phyloP scores from a whole-genome alignment of 371 early-diverging fungal species.

The Rhizomucor pusillus region DNA sequence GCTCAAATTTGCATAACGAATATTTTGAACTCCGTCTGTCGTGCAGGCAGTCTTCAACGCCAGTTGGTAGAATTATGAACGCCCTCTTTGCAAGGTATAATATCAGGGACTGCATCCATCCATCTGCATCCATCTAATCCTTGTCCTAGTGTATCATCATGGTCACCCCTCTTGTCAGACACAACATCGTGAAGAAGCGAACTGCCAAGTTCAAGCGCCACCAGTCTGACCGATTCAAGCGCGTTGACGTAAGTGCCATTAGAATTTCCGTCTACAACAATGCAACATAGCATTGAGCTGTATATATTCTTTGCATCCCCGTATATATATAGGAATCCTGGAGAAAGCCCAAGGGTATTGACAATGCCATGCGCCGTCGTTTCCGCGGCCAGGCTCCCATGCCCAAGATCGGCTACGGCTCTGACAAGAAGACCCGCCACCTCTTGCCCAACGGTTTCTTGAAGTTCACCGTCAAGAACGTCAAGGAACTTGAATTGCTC shows the following conservation, averaged over 20 bases:
- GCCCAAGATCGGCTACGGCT: constrained; percentile 99
- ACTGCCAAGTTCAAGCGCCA: constrained; percentile 97
- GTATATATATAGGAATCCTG: constrained; percentile 79
- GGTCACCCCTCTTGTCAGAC: constrained; percentile 90
- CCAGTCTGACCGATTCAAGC: constrained; percentile 98
- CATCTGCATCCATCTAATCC: no score
- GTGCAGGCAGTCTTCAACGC: no score
- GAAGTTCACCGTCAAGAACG: constrained; percentile 93
- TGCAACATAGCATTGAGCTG: no score
- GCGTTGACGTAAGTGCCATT: constrained; percentile 75
- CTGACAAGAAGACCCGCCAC: constrained; percentile 93
- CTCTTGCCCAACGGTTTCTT: constrained; percentile 97
- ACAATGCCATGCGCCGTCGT: constrained; percentile 97
- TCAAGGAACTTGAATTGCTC: constrained; percentile 92
- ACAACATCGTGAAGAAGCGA: constrained; percentile 98
- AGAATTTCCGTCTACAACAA: no score
- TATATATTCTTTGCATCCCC: not conserved
- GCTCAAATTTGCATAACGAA: no score
- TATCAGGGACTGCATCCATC: no score
- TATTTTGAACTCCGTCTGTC: no score
- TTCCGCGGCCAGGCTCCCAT: constrained; percentile 96
- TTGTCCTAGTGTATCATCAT: constrained; percentile 26
- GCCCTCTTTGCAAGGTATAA: no score
- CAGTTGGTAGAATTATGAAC: no score
- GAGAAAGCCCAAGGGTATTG: constrained; percentile 99